phyloP scores from a whole-genome alignment of 306 rosid genomes.

The Morella rubra region DNA sequence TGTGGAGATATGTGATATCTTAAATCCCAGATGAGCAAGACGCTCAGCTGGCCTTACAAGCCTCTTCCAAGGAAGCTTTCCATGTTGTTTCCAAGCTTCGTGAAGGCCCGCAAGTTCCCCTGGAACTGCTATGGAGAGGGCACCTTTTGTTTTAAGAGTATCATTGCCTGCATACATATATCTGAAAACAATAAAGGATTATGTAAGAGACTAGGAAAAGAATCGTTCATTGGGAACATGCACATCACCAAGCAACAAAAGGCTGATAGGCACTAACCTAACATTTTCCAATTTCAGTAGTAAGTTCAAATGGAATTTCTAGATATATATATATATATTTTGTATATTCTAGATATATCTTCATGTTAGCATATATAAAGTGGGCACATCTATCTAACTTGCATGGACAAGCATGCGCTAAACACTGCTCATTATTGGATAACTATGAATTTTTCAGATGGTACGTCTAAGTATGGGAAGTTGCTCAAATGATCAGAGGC shows the following conservation, averaged over 20 bases:
- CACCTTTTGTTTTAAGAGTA: slow-evolving; percentile 53
- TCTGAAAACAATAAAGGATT: slow-evolving; percentile 33
- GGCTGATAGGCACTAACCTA: neutral
- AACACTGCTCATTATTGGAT: neutral
- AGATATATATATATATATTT: too few species aligned
- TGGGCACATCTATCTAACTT: neutral
- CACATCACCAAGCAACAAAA: neutral
- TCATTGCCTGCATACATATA: slow-evolving; percentile 67
- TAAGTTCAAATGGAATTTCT: neutral
- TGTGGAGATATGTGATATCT: slow-evolving; percentile 59
- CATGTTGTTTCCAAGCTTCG: slow-evolving; percentile 64
- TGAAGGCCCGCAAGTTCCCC: slow-evolving; percentile 83
- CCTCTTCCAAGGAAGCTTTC: slow-evolving; percentile 75
- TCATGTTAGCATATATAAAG: neutral
- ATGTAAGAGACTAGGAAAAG: neutral
- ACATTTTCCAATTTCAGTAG: neutral
- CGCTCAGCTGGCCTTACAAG: slow-evolving; percentile 64
- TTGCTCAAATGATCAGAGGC: neutral
- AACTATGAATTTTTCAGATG: neutral
- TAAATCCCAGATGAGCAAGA: slow-evolving; percentile 68
- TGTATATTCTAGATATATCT: neutral
- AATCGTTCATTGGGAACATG: neutral
- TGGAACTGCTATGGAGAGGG: slow-evolving; percentile 69
- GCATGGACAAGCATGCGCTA: neutral
- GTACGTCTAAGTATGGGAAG: neutral